Evolutionary conservation across 345 rosid species (phyloP).

Genomic region (Chamaenerion angustifolium): DNA sequence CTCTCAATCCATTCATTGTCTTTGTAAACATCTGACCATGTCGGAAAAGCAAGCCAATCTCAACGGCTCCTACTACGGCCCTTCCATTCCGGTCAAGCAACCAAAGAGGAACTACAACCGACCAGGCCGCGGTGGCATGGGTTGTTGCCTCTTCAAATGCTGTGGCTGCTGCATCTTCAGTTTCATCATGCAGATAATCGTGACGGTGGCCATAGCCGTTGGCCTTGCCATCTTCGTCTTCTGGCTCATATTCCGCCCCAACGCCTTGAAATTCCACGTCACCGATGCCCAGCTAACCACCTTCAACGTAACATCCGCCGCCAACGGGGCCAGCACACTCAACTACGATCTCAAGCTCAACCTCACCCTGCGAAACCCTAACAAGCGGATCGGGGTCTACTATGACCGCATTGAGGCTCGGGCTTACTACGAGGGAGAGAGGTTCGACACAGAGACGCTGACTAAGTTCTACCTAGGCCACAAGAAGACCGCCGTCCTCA

Average conservation of each 20-base stretch:
- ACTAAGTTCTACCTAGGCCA: conserved; percentile 19
- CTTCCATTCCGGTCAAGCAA: background rate
- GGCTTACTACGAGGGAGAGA: conserved; percentile 9
- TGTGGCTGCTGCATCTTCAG: conserved; percentile 14
- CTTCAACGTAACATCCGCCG: conserved; percentile 14
- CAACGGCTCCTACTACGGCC: conserved; percentile 1
- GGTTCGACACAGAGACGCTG: conserved; percentile 1
- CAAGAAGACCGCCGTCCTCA: conserved; percentile 14
- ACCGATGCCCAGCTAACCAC: conserved; percentile 22
- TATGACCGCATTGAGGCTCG: conserved; percentile 23
- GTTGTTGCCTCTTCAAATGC: conserved; percentile 7
- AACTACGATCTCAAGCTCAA: conserved; percentile 19
- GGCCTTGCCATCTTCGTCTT: conserved; percentile 19
- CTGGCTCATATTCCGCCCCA: conserved; percentile 37
- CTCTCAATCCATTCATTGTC: too few relatives aligned
- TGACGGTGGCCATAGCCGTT: conserved; percentile 10
- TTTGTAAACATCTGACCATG: too few relatives aligned
- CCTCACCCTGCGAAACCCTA: conserved; percentile 25
- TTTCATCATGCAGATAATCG: conserved; percentile 11
- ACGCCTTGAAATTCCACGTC: conserved; percentile 24
- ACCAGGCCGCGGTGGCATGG: conserved; percentile 8
- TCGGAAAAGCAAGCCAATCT: background rate
- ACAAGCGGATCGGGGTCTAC: conserved; percentile 28
- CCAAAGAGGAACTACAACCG: conserved; percentile 7
- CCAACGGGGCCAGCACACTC: conserved; percentile 13